Evolutionary conservation across 345 rosid genomes (phyloP).

Genomic region (Populus nigra): DNA sequence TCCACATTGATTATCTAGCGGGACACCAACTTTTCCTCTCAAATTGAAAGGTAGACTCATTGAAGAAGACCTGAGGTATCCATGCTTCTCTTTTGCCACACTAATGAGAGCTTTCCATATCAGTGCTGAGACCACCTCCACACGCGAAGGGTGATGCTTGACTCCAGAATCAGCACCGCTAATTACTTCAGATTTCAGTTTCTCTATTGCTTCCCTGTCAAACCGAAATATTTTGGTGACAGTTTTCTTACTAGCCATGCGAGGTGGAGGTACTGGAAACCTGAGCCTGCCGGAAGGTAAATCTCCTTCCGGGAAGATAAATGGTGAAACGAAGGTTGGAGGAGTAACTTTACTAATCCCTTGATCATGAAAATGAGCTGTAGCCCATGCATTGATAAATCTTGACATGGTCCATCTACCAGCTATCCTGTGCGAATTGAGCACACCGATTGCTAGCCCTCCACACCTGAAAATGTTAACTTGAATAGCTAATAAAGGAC

Average conservation of each 20-base stretch:
- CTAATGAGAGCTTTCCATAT: not conserved
- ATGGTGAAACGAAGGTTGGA: not conserved
- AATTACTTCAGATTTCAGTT: not conserved
- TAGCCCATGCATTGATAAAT: not conserved
- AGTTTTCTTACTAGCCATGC: too few relatives aligned
- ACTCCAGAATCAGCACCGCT: not conserved
- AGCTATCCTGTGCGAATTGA: not conserved
- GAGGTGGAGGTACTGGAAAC: too few relatives aligned
- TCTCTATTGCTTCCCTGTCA: not conserved
- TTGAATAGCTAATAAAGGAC: not conserved
- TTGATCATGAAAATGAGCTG: not conserved
- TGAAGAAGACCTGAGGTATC: not conserved
- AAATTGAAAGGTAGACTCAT: not conserved
- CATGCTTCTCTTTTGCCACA: not conserved
- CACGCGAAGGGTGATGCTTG: not conserved
- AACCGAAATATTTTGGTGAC: not conserved
- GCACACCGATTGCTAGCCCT: not conserved
- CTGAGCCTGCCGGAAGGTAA: too few relatives aligned
- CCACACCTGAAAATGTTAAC: not conserved
- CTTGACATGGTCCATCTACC: not conserved
- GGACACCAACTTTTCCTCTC: not conserved
- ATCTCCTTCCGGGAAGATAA: not conserved
- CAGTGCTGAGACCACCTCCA: not conserved
- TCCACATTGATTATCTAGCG: not conserved
- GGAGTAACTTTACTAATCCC: not conserved